Evolutionary conservation across 805 yeast species (phyloP), one percentile per base, ranked within the genome.

Genomic region (Starmerella stellata): DNA sequence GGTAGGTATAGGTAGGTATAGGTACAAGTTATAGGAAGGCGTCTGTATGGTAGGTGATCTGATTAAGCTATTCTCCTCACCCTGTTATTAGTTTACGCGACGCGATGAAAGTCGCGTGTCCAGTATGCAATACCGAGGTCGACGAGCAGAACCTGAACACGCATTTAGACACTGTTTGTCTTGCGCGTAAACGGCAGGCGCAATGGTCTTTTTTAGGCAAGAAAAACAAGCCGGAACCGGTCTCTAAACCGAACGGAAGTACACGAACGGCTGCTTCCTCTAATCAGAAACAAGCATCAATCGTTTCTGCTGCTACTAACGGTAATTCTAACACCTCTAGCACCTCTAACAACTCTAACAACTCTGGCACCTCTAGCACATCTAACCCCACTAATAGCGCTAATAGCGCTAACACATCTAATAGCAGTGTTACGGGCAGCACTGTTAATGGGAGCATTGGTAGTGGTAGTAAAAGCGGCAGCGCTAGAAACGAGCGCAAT

Each of bases 131-230:
- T 19, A 43, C 44, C 38, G 39, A 42, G 14, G 50, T 59, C n/a
- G 44, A 58, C 3, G 51, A 49, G 35, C 41, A 44, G n/a, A 45
- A 39, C 5, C 53, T 58, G 21, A 58, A 58, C 34, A 35, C 38
- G 24, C 62, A 58, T 43, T 38, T 57, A 9, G 62, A 58, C 36
- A 41, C 41, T 24, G 62, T 61, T 4, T 58, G 62, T 37, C 58
- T 57, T 1, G 36, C 28, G 19, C 20, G 21, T 5, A 15, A 18
- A 4, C 31, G 34, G n/a, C 14, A 5, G 25, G 27, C 27, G 34
- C 38, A 38, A 27, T 41, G 41, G 44, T 34, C 44, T 1, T 41
- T 41, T 30, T 15, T 39, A 5, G 30, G 30, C 4, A 14, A 16
- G 29, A 18, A 21, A 13, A 16, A 14, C 25, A 21, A 21, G 35